Evolutionary conservation across 768 basidiomycete species (phyloP).

Genomic region (Austroboletus festivus): DNA sequence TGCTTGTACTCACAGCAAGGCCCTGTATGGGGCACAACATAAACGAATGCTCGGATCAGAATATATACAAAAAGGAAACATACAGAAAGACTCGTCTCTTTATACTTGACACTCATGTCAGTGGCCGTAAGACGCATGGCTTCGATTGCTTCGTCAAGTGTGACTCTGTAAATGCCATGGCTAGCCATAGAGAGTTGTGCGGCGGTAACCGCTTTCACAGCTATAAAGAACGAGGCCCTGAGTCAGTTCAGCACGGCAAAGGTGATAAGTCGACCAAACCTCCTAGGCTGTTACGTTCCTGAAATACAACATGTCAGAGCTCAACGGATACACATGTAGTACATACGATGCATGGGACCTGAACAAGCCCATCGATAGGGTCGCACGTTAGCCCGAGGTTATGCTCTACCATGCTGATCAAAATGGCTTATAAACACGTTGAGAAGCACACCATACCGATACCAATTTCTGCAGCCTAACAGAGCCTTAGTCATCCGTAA

Average conservation of each 20-base stretch:
- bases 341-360: conserved; percentile 90
- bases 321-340: neutral
- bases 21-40: conserved; percentile 36
- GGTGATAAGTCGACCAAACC: conserved; percentile 40
- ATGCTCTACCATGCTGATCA: conserved; percentile 51
- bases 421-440: neutral
- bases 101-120: conserved; percentile 96
- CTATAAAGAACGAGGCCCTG: conserved; percentile 35
- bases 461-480: conserved; percentile 81
- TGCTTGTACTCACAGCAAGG: conserved; percentile 47
- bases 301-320: conserved; percentile 4
- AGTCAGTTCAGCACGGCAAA: conserved; percentile 2
- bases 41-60: neutral
- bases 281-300: conserved; percentile 86
- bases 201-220: conserved; percentile 90
- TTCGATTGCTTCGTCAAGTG: conserved; percentile 92
- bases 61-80: conserved; percentile 25
- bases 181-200: conserved; percentile 94
- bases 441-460: conserved; percentile 53
- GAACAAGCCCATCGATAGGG: conserved; percentile 89
- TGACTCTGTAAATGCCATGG: conserved; percentile 81
- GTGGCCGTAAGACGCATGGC: conserved; percentile 90
- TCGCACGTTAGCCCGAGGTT: conserved; percentile 90
- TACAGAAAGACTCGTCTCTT: conserved; percentile 91
- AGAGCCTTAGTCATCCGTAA: neutral